A percentile compares a stretch with the other conserved stretches of the same genome.
phyloP scores from a whole-genome alignment of 1,284 basidiomycete species.

The Meira nashicola region DNA sequence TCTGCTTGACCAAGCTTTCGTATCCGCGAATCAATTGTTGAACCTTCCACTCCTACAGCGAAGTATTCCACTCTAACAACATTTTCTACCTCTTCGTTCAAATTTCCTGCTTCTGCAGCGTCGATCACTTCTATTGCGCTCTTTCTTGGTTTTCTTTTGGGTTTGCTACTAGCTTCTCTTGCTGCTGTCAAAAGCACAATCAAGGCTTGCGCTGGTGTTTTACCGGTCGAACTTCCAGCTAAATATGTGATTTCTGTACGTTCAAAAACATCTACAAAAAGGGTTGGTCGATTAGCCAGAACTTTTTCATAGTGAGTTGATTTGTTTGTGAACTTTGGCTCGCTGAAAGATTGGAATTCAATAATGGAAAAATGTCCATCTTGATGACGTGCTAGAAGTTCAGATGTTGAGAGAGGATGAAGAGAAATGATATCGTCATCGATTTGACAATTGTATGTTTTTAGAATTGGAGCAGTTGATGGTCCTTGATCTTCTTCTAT shows the following conservation, averaged over 20 bases:
- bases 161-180: not conserved
- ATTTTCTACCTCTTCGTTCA: too few relatives aligned
- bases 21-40: too few relatives aligned
- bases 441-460: constrained; percentile 1
- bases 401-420: not conserved
- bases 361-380: constrained; percentile 5
- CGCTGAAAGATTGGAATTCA: not conserved
- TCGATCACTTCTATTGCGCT: constrained; percentile 9
- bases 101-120: constrained; percentile 1
- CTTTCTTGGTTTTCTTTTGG: not conserved
- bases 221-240: not conserved
- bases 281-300: not conserved
- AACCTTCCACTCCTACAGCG: not conserved
- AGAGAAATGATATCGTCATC: not conserved
- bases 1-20: too few relatives aligned
- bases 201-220: not conserved
- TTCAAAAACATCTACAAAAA: not conserved
- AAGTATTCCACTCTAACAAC: too few relatives aligned
- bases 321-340: not conserved
- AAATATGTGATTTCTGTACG: not conserved
- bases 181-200: not conserved
- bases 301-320: too few relatives aligned
- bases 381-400: constrained; percentile 3
- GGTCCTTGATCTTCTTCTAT: not conserved
- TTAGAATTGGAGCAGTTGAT: not conserved